Evolutionary conservation across 2,329 filamentous ascomycete genomes (phyloP), one percentile per base, ranked within the genome.

Genomic region (Fusarium sulawesiense): DNA sequence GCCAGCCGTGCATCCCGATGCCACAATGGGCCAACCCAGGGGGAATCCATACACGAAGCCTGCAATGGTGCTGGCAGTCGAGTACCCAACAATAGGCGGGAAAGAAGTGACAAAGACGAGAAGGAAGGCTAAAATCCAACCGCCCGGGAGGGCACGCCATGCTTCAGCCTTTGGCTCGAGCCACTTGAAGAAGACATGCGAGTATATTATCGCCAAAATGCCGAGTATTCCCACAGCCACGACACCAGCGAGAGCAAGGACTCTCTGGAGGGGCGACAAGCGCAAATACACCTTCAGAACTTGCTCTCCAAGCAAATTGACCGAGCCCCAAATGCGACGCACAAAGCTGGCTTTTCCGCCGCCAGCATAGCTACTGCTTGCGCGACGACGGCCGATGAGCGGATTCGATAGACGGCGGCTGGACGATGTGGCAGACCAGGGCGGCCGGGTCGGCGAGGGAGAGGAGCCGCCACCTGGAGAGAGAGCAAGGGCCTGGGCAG

Each of bases 81-180:
- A 93, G 83, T 97, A 97, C 16, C 94, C 94, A 68, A 98, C 91
- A 74, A 97, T 80, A 4, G 94, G 94, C 21, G 94, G 94, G 79
- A 97, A 97, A 4, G 91, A 93, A 18, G 94, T 91, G 42, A 87
- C 77, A 78, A 94, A 93, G 37, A 92, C 91, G 73, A 93, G 83
- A 32, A 87, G 78, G 88, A 93, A 97, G 41, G 96, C 84, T 51
- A 98, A 87, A 63, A 87, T 83, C 84, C 89, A 96, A 45, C 93
- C 95, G 55, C 87, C 89, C 1, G 84, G 86, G 7, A 94, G 83
- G 30, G 88, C 86, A 75, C 93, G 89, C 94, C 94, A 98, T 70
- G 87, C 87, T 78, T 90, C 85, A 23, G 94, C 93, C 14, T 90
- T 80, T 9, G 94, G 93, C 14, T 86, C 87, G 57, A 98, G 84